Conservation (phyloP, 2,329 filamentous ascomycete species). For the Fusarium pseudocircinatum region DNA sequence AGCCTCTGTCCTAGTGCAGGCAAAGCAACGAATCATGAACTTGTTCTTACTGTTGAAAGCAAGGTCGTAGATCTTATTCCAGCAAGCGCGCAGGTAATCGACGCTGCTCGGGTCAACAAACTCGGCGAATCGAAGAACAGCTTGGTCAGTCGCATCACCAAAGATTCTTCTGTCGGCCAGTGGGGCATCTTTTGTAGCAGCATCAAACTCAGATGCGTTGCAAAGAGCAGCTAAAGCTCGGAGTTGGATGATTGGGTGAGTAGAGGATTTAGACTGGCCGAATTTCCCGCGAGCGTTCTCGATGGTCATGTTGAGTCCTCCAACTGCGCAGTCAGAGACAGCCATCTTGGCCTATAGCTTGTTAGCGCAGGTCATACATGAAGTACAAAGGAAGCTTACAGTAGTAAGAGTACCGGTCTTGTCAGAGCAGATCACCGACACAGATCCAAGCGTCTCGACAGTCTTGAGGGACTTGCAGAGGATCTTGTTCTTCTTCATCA, state of each 20-base stretch:
- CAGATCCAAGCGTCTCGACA: conserved; percentile 77
- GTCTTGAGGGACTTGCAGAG: conserved; percentile 84
- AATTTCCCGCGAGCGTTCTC: conserved; percentile 60
- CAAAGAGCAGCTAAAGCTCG: conserved; percentile 72
- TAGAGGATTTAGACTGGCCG: conserved; percentile 34
- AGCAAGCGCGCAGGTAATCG: conserved; percentile 66
- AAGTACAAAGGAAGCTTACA: neutral
- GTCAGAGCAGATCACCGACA: conserved; percentile 79
- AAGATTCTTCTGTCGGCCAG: conserved; percentile 71
- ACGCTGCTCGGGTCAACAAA: conserved; percentile 58
- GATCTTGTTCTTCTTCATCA: conserved; percentile 80
- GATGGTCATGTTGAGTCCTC: conserved; percentile 57
- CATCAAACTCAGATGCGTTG: conserved; percentile 80
- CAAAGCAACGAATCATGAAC: conserved; percentile 68
- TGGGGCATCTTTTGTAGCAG: conserved; percentile 67
- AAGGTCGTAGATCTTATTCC: conserved; percentile 73
- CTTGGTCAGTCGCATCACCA: conserved; percentile 81
- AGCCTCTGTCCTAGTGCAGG: conserved; percentile 51
- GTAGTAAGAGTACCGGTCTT: conserved; percentile 77
- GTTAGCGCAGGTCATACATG: neutral
- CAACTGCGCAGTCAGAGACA: conserved; percentile 74
- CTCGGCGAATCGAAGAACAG: conserved; percentile 77
- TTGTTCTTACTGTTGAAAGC: conserved; percentile 88
- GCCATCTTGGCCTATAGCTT: conserved; percentile 73
- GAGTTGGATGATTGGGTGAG: conserved; percentile 63